phyloP scores from a whole-genome alignment of 208 protist species.

The Leptomonas pyrrhocoris region DNA sequence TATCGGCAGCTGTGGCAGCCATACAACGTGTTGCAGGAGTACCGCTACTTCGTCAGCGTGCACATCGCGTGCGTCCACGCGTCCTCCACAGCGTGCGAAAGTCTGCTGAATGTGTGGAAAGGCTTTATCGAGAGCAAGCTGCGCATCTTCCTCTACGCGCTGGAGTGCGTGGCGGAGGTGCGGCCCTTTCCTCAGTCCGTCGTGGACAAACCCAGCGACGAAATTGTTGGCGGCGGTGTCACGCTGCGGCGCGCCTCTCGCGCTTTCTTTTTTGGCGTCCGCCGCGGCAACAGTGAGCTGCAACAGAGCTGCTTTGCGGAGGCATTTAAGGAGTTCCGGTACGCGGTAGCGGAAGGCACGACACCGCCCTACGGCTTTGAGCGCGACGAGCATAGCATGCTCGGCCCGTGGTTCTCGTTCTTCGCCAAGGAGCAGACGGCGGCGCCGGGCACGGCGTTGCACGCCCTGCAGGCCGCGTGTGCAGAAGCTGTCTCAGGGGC shows the following conservation, averaged over 20 bases:
- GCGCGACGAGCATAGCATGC: constrained; percentile 46
- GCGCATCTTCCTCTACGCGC: constrained; percentile 73
- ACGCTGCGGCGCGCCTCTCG: constrained; percentile 18
- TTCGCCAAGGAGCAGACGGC: constrained; percentile 18
- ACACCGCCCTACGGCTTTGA: constrained; percentile 34
- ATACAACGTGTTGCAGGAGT: constrained; percentile 47
- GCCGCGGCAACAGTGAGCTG: constrained; percentile 10
- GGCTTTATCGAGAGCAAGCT: constrained; percentile 79
- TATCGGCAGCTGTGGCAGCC: constrained; percentile 47
- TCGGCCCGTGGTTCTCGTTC: constrained; percentile 39
- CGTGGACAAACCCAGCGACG: neutral
- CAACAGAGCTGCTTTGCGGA: constrained; percentile 12
- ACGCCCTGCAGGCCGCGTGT: constrained; percentile 26
- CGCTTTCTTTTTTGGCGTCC: constrained; percentile 30
- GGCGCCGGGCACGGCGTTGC: constrained; percentile 7
- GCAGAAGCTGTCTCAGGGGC: neutral
- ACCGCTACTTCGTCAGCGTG: constrained; percentile 56
- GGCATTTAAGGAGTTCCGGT: constrained; percentile 26
- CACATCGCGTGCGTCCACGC: constrained; percentile 45
- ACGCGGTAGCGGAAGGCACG: constrained; percentile 34
- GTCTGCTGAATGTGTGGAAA: constrained; percentile 55
- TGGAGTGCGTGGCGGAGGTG: constrained; percentile 73
- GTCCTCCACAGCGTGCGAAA: constrained; percentile 24
- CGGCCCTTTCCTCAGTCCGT: constrained; percentile 49
- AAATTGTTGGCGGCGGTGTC: constrained; percentile 4